Conservation (phyloP, 768 basidiomycete species). For the Lactifluus subvellereus region DNA sequence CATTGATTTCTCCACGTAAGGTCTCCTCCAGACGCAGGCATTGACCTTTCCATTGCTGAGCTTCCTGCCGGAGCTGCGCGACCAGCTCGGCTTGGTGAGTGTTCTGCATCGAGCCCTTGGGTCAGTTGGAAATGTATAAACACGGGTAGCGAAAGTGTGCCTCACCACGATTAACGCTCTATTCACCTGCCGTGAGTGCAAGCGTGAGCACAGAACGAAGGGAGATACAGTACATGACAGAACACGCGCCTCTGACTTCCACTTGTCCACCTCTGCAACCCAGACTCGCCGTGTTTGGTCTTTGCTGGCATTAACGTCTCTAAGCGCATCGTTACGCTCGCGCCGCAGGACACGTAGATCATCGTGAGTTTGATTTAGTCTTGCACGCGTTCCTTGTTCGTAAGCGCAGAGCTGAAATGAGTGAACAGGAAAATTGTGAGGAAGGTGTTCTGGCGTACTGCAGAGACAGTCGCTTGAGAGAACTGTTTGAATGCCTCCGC, state of each 20-base stretch:
- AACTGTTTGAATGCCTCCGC: background rate
- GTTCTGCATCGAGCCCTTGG: conserved; percentile 36
- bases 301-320: conserved; percentile 10
- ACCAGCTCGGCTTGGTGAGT: conserved; percentile 57
- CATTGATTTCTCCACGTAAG: conserved; percentile 20
- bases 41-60: conserved; percentile 69
- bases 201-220: background rate
- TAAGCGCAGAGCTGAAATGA: conserved; percentile 20
- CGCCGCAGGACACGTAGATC: conserved; percentile 17
- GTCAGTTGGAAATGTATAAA: background rate
- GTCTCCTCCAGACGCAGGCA: conserved; percentile 42
- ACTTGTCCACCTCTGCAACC: conserved; percentile 18
- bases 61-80: conserved; percentile 55
- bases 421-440: background rate
- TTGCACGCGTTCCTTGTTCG: conserved; percentile 20
- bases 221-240: background rate
- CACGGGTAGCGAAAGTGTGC: background rate
- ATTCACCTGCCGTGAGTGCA: conserved; percentile 2
- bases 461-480: conserved; percentile 35
- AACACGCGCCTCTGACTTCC: conserved; percentile 22
- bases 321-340: conserved; percentile 22
- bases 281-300: conserved; percentile 15
- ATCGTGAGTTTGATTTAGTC: conserved; percentile 13
- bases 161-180: conserved; percentile 10
- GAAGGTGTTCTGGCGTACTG: conserved; percentile 31